A percentile compares a stretch with the other conserved stretches of the same genome.
These are phyloP conservation scores for Ricinus communis DNA, from an alignment of 345 rosid genomes.

Conservation along the genomic window DNA sequence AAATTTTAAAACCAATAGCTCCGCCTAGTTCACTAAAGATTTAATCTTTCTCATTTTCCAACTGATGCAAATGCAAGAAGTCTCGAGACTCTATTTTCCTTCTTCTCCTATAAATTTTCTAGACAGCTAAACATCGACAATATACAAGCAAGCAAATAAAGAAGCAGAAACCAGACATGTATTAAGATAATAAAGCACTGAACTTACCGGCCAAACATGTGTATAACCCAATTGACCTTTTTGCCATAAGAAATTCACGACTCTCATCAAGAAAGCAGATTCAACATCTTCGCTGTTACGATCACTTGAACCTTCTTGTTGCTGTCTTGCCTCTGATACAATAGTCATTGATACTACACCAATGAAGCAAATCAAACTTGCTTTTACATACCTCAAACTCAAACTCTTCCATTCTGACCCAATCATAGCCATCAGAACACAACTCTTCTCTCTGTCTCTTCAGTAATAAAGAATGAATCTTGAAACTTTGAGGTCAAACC, in stretches of 20 bases:
- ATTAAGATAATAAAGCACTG: too few relatives aligned
- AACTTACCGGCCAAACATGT: conserved; percentile 43
- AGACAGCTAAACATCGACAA: too few relatives aligned
- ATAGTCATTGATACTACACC: conserved; percentile 23
- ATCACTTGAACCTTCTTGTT: conserved; percentile 5
- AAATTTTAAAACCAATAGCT: too few relatives aligned
- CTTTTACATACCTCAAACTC: conserved; percentile 7
- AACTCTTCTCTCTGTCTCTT: neutral
- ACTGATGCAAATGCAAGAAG: neutral
- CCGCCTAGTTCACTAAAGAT: neutral
- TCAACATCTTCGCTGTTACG: conserved; percentile 1
- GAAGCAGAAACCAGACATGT: too few relatives aligned
- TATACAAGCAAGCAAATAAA: too few relatives aligned
- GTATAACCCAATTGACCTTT: conserved; percentile 34
- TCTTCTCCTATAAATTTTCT: too few relatives aligned
- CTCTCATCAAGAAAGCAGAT: neutral
- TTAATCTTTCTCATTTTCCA: neutral
- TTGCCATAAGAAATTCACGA: conserved; percentile 28
- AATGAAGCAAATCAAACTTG: conserved; percentile 15
- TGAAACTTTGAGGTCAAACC: neutral
- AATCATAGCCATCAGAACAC: conserved; percentile 23
- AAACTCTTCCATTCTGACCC: conserved; percentile 15
- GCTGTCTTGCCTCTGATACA: conserved; percentile 28
- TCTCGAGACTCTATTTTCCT: too few relatives aligned
- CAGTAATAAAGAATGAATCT: neutral